phyloP scores from a whole-genome alignment of 2,329 filamentous ascomycete species.

The Rhynchosporium secalis region DNA sequence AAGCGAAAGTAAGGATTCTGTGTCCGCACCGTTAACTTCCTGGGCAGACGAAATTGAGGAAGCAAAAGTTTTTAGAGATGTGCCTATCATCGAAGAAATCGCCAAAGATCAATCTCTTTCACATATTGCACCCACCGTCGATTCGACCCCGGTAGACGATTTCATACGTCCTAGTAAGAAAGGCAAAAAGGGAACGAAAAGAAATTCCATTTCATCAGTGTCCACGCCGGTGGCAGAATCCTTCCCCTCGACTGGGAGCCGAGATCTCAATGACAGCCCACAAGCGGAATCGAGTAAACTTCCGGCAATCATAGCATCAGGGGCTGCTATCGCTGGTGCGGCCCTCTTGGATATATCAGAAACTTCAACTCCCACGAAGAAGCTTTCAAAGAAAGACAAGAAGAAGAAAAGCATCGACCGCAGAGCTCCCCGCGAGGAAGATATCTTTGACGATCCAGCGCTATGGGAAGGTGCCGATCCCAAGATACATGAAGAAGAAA shows the following conservation, averaged over 20 bases:
- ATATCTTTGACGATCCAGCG: slow-evolving; percentile 48
- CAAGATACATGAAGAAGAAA: slow-evolving; percentile 34
- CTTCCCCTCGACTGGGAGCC: not conserved
- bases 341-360: slow-evolving; percentile 30
- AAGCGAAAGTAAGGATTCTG: slow-evolving; percentile 12
- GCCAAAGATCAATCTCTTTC: slow-evolving; percentile 38
- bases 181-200: slow-evolving; percentile 44
- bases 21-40: slow-evolving; percentile 28
- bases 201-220: slow-evolving; percentile 24
- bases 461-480: slow-evolving; percentile 48
- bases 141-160: slow-evolving; percentile 27
- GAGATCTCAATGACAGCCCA: slow-evolving; percentile 31
- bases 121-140: slow-evolving; percentile 35
- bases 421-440: slow-evolving; percentile 44
- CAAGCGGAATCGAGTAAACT: slow-evolving; percentile 19
- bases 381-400: slow-evolving; percentile 42
- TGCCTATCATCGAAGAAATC: slow-evolving; percentile 36
- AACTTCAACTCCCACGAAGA: slow-evolving; percentile 41
- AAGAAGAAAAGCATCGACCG: slow-evolving; percentile 45
- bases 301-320: slow-evolving; percentile 22
- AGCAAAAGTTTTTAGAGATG: slow-evolving; percentile 33
- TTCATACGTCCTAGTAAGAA: slow-evolving; percentile 40
- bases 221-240: slow-evolving; percentile 16
- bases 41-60: slow-evolving; percentile 39
- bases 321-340: slow-evolving; percentile 25